Percentiles rank a stretch among this genome's conserved stretches.
phyloP scores from a whole-genome alignment of 1,284 basidiomycete genomes.

The Heimioporus retisporus region DNA sequence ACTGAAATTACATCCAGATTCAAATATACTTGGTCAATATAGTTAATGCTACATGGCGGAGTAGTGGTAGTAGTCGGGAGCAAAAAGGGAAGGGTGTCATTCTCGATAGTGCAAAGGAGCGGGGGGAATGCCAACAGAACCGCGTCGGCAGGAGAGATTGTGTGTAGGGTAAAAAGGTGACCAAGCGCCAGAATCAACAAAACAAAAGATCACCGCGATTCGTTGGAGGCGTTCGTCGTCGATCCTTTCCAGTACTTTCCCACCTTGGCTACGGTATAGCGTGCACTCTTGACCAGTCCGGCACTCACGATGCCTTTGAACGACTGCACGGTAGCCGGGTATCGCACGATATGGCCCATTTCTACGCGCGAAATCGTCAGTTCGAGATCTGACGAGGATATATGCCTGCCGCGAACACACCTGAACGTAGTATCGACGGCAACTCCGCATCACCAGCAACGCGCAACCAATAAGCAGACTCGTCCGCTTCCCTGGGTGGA shows the following conservation, averaged over 20 bases:
- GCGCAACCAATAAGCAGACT: conserved; percentile 80
- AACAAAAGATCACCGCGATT: conserved; percentile 9
- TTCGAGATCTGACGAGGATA: background rate
- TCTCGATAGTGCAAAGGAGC: conserved; percentile 26
- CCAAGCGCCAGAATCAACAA: background rate
- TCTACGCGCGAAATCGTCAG: conserved; percentile 54
- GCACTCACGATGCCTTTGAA: conserved; percentile 91
- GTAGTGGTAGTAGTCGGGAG: conserved; percentile 14
- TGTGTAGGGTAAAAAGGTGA: background rate
- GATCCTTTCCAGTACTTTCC: conserved; percentile 83
- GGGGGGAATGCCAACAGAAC: conserved; percentile 7
- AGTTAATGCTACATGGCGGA: conserved; percentile 33
- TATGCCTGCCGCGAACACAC: conserved; percentile 52
- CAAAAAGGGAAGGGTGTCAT: conserved; percentile 7
- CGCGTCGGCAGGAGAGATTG: background rate
- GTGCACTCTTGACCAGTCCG: conserved; percentile 81
- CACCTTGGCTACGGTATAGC: conserved; percentile 82
- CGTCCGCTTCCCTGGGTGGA: conserved; percentile 61
- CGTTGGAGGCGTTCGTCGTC: background rate
- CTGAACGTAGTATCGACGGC: conserved; percentile 63
- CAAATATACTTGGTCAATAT: conserved; percentile 22
- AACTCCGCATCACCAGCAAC: conserved; percentile 75
- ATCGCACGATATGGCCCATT: conserved; percentile 81
- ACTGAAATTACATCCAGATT: conserved; percentile 30
- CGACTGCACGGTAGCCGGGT: conserved; percentile 87